Base-by-base conservation (phyloP, 305 asterid genomes). In the Lippia alba region DNA sequence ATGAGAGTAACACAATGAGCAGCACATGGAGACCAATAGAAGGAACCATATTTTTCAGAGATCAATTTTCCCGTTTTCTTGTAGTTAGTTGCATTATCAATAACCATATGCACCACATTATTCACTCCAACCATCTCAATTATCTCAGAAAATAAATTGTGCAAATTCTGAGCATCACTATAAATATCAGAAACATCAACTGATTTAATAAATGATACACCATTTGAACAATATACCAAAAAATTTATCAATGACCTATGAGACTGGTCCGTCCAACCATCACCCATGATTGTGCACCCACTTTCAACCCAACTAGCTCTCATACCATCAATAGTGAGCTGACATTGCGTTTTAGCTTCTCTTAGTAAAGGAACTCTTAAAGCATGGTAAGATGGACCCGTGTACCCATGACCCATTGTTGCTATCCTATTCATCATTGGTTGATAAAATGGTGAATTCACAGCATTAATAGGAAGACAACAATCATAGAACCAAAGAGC, bases 211-310 rank as follows among this genome's bases (percentile, higher is more conserved):
- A 49, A 49, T 0, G 55, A 49, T 1, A 49, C 3, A 16, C 55
- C 55, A 49, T 49, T 3, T n/a, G 55, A 19, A 49, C 55, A 49
- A 49, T 49, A 49, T 12, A 49, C 55, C 16, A 14, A 49, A 16
- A 49, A 49, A 14, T 49, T 49, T 2, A 49, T 49, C 55, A 49
- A 49, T 12, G 55, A 49, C 55, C 55, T 49, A 49, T 49, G 55
- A 12, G 18, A 12, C 3, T n/a, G 18, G n/a, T 49, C 55, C 2
- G 55, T 49, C 18, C 55, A 49, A 49, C 55, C 41, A 36, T 36
- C 41, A 4, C 41, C 41, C 41, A 36, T 36, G 9, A 36, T 36
- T 0, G 41, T 36, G 7, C 18, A 49, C n/a, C 18, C 18, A 49
- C 8, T 49, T 49, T 49, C 55, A 49, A 49, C 18, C 55, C 55